Percentiles rank a stretch among this genome's conserved stretches.
Evolutionary conservation across 306 rosid species (phyloP).

Genomic region (Abrus pulchellus): DNA sequence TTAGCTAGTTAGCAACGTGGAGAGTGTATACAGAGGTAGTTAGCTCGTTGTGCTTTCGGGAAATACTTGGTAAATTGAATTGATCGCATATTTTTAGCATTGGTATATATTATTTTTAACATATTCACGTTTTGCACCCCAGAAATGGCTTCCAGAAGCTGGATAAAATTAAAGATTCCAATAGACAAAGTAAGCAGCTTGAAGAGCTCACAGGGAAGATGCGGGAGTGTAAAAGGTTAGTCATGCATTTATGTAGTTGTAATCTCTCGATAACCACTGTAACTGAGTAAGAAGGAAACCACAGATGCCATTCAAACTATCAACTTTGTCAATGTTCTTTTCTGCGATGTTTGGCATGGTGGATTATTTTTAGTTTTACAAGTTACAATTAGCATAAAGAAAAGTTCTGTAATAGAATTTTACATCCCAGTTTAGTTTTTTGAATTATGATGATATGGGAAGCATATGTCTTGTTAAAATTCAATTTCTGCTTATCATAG

Average conservation of each 20-base stretch:
- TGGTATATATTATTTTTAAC: neutral
- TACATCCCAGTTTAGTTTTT: slow-evolving; percentile 6
- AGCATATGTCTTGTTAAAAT: neutral
- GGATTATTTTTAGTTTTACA: slow-evolving; percentile 20
- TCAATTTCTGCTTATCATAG: slow-evolving; percentile 16
- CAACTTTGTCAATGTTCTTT: neutral
- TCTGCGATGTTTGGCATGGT: neutral
- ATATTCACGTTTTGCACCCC: slow-evolving; percentile 44
- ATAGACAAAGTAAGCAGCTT: slow-evolving; percentile 90
- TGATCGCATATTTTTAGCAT: neutral
- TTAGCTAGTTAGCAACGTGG: neutral
- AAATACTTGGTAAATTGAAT: neutral
- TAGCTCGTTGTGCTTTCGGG: neutral
- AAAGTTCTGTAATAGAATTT: slow-evolving; percentile 9
- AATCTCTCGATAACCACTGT: slow-evolving; percentile 23
- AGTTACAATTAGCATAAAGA: neutral
- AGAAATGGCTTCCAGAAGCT: slow-evolving; percentile 98
- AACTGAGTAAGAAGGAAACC: slow-evolving; percentile 38
- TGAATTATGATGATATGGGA: slow-evolving; percentile 25
- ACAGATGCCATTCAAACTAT: slow-evolving; percentile 32
- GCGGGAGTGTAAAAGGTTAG: slow-evolving; percentile 95
- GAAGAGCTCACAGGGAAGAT: slow-evolving; percentile 95
- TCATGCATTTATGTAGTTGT: slow-evolving; percentile 20
- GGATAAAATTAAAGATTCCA: slow-evolving; percentile 95
- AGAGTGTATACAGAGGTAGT: slow-evolving; percentile 6